Conservation (phyloP, 2,329 filamentous ascomycete genomes). For the Talaromyces pinophilus region DNA sequence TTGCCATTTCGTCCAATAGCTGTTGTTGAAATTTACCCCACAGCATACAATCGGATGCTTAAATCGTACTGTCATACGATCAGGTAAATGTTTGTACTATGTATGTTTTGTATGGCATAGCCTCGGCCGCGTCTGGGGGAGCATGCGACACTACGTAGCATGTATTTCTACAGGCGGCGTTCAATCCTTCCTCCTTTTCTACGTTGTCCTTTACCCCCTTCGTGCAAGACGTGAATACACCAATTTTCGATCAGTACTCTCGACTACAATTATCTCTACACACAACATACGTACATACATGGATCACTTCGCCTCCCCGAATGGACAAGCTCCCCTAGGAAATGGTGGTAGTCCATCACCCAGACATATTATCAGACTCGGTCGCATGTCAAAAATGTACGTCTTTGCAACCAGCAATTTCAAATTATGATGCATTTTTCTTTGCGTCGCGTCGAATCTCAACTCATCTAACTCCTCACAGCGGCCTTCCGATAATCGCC, state of each 20-base stretch:
- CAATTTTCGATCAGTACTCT: not conserved
- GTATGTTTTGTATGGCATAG: conserved; percentile 2
- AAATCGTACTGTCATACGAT: not conserved
- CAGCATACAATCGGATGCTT: not conserved
- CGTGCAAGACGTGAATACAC: not conserved
- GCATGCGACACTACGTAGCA: conserved; percentile 8
- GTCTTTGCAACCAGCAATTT: not conserved
- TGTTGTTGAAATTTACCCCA: not conserved
- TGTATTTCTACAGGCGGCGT: conserved; percentile 3
- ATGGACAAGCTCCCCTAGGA: conserved; percentile 16
- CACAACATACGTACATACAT: not conserved
- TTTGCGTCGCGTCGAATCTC: not conserved
- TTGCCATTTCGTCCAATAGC: not conserved
- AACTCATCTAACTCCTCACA: conserved; percentile 1
- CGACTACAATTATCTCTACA: not conserved
- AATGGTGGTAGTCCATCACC: conserved; percentile 13
- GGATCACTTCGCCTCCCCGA: conserved; percentile 22
- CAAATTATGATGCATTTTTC: conserved; percentile 28
- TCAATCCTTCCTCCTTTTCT: not conserved
- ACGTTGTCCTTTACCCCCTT: not conserved
- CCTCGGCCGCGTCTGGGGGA: conserved; percentile 12
- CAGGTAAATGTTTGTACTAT: not conserved
- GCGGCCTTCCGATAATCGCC: conserved; percentile 22
- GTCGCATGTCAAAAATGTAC: conserved; percentile 22
- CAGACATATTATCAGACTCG: conserved; percentile 20